phyloP scores from a whole-genome alignment of 257 asterid genomes.

The Fraxinus americana region DNA sequence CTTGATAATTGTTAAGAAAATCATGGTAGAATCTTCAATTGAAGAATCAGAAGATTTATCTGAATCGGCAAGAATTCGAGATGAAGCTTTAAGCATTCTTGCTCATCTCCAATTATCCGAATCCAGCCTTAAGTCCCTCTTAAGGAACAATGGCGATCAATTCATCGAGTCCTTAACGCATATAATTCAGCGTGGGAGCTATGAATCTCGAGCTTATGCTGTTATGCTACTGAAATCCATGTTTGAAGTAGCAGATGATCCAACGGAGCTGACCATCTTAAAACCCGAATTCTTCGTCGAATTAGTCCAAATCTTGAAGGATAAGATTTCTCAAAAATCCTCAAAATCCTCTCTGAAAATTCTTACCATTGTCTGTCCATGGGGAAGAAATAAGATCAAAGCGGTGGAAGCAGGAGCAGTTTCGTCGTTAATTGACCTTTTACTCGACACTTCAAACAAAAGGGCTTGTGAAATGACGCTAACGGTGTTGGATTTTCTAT shows the following conservation, averaged over 20 bases:
- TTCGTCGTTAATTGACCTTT: slow-evolving; percentile 43
- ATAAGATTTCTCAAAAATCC: slow-evolving; percentile 50
- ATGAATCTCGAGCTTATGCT: slow-evolving; percentile 63
- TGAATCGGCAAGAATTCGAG: slow-evolving; percentile 21
- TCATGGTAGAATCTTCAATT: not conserved
- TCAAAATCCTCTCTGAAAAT: not conserved
- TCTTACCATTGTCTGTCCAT: slow-evolving; percentile 28
- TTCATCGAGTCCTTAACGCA: slow-evolving; percentile 47
- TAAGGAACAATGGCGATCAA: slow-evolving; percentile 17
- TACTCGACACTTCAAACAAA: slow-evolving; percentile 48
- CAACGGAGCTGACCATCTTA: slow-evolving; percentile 28
- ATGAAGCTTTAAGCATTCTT: slow-evolving; percentile 64
- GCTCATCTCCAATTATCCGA: slow-evolving; percentile 57
- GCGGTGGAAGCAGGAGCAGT: slow-evolving; percentile 63
- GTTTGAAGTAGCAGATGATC: slow-evolving; percentile 48
- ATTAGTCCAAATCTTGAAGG: slow-evolving; percentile 42
- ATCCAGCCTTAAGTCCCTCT: slow-evolving; percentile 40
- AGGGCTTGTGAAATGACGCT: slow-evolving; percentile 54
- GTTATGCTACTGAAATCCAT: slow-evolving; percentile 52
- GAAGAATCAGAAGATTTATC: slow-evolving; percentile 15
- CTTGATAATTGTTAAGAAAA: slow-evolving; percentile 16
- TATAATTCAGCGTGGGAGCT: slow-evolving; percentile 56
- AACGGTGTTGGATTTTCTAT: slow-evolving; percentile 49
- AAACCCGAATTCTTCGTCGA: slow-evolving; percentile 43
- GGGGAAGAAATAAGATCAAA: slow-evolving; percentile 59